Evolutionary conservation across 768 basidiomycete species (phyloP).

Genomic region (Pulveroboletus sp.): DNA sequence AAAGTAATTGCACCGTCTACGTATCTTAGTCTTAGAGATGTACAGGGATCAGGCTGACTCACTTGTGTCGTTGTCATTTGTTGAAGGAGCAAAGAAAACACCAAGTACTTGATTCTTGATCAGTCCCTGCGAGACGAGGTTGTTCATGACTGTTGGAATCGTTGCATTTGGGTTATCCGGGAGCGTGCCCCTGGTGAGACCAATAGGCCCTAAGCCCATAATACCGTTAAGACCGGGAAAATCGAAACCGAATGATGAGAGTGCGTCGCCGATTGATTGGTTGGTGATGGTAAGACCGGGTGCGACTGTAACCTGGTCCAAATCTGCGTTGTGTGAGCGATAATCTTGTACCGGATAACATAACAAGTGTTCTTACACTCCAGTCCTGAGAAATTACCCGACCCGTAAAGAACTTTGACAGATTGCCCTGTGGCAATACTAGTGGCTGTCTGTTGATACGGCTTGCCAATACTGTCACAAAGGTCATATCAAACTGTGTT

Average conservation of each 20-base stretch:
- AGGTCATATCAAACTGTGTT: too few relatives aligned
- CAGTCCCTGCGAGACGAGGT: slow-evolving; percentile 21
- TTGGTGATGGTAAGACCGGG: slow-evolving; percentile 21
- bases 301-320: slow-evolving; percentile 26
- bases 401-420: slow-evolving; percentile 9
- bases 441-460: slow-evolving; percentile 20
- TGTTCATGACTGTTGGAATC: slow-evolving; percentile 26
- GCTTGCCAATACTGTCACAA: slow-evolving; percentile 16
- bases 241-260: not conserved
- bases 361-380: not conserved
- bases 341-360: not conserved
- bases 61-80: slow-evolving; percentile 16
- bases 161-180: not conserved
- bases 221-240: slow-evolving; percentile 27
- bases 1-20: slow-evolving; percentile 19
- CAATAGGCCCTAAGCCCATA: slow-evolving; percentile 25
- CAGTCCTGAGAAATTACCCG: slow-evolving; percentile 5
- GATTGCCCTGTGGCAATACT: slow-evolving; percentile 24
- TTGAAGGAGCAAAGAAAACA: slow-evolving; percentile 5
- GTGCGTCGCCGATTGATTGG: slow-evolving; percentile 30
- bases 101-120: slow-evolving; percentile 13
- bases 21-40: not conserved
- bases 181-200: slow-evolving; percentile 14
- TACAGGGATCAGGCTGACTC: not conserved
- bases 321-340: slow-evolving; percentile 8